These are phyloP conservation scores for Pelargonium nanum DNA, from an alignment of 345 rosid genomes.

Conservation along the genomic window DNA sequence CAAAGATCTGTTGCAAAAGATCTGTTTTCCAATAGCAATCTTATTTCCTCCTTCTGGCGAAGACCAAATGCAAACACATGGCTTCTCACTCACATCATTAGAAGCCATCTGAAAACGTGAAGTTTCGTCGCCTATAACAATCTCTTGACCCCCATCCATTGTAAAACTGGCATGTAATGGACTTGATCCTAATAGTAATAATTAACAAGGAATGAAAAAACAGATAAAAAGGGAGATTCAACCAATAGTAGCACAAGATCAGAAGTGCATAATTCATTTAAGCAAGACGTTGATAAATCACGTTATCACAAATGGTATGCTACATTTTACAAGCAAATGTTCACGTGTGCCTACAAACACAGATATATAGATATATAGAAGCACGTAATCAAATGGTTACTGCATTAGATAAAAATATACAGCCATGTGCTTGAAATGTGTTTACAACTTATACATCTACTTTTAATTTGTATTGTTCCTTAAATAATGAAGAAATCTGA, in stretches of 20 bases:
- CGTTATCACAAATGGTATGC: not conserved
- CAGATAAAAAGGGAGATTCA: not conserved
- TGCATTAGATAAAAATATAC: no score
- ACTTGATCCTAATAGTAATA: slow-evolving; percentile 47
- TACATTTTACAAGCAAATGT: not conserved
- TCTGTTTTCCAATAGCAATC: slow-evolving; percentile 57
- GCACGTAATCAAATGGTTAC: no score
- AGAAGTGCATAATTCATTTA: not conserved
- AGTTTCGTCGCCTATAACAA: slow-evolving; percentile 26
- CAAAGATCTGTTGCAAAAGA: slow-evolving; percentile 89
- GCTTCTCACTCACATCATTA: slow-evolving; percentile 30
- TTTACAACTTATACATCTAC: no score
- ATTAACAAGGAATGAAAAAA: not conserved
- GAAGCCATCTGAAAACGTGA: slow-evolving; percentile 18
- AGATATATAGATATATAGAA: no score
- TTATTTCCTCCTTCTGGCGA: slow-evolving; percentile 50
- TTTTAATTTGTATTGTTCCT: no score
- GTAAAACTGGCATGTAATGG: slow-evolving; percentile 27
- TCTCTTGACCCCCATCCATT: slow-evolving; percentile 35
- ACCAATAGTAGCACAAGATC: not conserved
- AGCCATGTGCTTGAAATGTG: no score
- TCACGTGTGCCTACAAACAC: not conserved
- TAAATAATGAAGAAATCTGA: no score
- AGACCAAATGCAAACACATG: slow-evolving; percentile 40
- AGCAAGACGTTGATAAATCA: not conserved